Evolutionary conservation across 768 basidiomycete genomes (phyloP).

Genomic region (Clavulina sp.): DNA sequence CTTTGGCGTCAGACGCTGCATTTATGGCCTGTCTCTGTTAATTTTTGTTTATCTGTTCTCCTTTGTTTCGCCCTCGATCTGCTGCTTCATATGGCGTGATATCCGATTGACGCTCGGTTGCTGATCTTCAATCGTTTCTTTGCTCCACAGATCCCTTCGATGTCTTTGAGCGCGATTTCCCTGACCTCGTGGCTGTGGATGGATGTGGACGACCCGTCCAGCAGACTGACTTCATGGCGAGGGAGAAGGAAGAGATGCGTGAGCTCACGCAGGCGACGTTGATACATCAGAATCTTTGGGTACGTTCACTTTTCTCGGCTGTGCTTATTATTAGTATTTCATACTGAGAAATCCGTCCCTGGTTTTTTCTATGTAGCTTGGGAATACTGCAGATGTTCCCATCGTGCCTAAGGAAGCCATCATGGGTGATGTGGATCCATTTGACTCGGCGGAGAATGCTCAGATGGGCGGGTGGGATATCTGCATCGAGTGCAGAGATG

Average conservation of each 20-base stretch:
- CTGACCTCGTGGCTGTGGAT: constrained; percentile 20
- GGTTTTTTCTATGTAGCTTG: constrained; percentile 36
- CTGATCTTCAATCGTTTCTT: background rate
- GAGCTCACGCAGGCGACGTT: constrained; percentile 70
- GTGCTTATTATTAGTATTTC: background rate
- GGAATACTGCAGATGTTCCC: constrained; percentile 72
- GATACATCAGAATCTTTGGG: constrained; percentile 29
- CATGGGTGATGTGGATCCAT: constrained; percentile 23
- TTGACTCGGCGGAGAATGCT: constrained; percentile 27
- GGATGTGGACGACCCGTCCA: constrained; percentile 14
- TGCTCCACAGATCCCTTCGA: constrained; percentile 18
- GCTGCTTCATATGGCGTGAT: no score
- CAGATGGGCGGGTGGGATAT: constrained; percentile 64
- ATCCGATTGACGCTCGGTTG: no score
- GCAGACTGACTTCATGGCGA: constrained; percentile 54
- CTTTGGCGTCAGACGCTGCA: no score
- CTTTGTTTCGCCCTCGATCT: no score
- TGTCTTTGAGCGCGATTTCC: constrained; percentile 18
- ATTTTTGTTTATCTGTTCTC: no score
- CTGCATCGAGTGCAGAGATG: constrained; percentile 76
- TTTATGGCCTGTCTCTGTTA: no score
- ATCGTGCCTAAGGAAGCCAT: constrained; percentile 16
- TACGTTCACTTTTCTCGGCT: constrained; percentile 9
- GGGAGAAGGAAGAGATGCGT: constrained; percentile 82
- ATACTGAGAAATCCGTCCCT: background rate